Conservation (phyloP, 2,329 filamentous ascomycete species). For the Arthrobotrys pseudoclavata region DNA sequence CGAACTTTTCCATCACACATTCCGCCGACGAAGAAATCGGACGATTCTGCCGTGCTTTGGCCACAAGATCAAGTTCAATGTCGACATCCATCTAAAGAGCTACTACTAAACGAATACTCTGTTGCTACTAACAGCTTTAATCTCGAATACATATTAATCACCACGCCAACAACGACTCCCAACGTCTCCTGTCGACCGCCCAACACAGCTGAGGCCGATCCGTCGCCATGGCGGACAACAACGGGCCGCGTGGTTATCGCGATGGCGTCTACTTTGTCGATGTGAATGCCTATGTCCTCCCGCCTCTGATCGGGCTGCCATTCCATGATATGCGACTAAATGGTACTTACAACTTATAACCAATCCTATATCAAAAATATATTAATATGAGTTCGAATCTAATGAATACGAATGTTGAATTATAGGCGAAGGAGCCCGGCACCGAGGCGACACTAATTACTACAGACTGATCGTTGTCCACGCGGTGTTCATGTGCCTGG, state of each 20-base stretch:
- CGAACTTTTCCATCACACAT: slow-evolving; percentile 25
- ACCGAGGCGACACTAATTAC: slow-evolving; percentile 68
- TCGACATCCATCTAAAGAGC: slow-evolving; percentile 33
- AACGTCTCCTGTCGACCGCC: slow-evolving; percentile 30
- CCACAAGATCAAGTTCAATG: slow-evolving; percentile 22
- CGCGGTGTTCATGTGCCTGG: slow-evolving; percentile 78
- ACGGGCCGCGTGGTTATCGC: slow-evolving; percentile 53
- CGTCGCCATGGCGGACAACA: slow-evolving; percentile 54
- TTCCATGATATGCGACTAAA: slow-evolving; percentile 58
- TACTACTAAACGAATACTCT: neutral
- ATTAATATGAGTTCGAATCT: slow-evolving; percentile 3
- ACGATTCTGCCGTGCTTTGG: slow-evolving; percentile 10
- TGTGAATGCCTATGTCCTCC: slow-evolving; percentile 56
- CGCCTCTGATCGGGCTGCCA: slow-evolving; percentile 56
- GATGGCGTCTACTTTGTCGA: slow-evolving; percentile 58
- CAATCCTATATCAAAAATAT: neutral
- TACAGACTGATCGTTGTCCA: slow-evolving; percentile 79
- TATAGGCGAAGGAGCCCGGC: slow-evolving; percentile 62
- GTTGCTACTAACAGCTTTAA: slow-evolving; percentile 8
- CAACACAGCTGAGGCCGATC: slow-evolving; percentile 29
- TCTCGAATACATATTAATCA: neutral
- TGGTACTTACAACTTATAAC: slow-evolving; percentile 33
- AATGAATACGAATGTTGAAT: slow-evolving; percentile 5
- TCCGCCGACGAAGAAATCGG: slow-evolving; percentile 22
- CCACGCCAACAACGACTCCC: slow-evolving; percentile 1